These are phyloP conservation scores for Phytophthora sp. DNA, from an alignment of 352 stramenopile genomes.

Conservation along the genomic window DNA sequence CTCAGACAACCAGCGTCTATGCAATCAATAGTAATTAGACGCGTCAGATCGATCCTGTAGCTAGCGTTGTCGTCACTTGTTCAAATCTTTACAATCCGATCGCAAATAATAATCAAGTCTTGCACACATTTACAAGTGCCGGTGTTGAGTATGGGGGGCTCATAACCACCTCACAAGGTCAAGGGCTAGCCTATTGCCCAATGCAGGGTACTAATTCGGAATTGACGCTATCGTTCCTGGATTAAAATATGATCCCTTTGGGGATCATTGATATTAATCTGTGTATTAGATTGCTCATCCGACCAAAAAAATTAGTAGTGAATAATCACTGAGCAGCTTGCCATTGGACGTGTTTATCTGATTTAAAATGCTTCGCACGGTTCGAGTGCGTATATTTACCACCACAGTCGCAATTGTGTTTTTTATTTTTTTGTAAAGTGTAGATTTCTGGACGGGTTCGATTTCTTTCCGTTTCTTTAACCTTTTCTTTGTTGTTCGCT, in stretches of 20 bases:
- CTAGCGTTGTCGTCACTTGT: not conserved
- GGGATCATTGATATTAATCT: constrained; percentile 18
- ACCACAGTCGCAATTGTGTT: too few species aligned
- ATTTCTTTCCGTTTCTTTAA: too few species aligned
- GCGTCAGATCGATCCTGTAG: constrained; percentile 17
- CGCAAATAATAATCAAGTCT: constrained; percentile 27
- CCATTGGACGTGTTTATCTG: not conserved
- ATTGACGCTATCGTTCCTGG: not conserved
- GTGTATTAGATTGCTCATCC: constrained; percentile 24
- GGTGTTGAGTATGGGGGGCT: constrained; percentile 6
- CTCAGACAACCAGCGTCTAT: constrained; percentile 7
- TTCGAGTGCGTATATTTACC: too few species aligned
- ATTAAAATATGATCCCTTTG: not conserved
- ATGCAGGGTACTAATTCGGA: not conserved
- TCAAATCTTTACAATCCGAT: constrained; percentile 30
- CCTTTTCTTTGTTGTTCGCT: too few species aligned
- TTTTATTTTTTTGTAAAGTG: too few species aligned
- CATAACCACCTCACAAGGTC: not conserved
- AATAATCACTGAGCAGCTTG: not conserved
- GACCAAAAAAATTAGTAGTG: constrained; percentile 10
- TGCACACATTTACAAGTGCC: constrained; percentile 21
- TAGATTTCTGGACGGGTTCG: too few species aligned
- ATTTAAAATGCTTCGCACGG: too few species aligned
- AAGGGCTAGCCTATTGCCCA: not conserved
- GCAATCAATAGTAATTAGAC: constrained; percentile 18